Conservation (phyloP, 2,329 filamentous ascomycete species). For the Nemania serpens region DNA sequence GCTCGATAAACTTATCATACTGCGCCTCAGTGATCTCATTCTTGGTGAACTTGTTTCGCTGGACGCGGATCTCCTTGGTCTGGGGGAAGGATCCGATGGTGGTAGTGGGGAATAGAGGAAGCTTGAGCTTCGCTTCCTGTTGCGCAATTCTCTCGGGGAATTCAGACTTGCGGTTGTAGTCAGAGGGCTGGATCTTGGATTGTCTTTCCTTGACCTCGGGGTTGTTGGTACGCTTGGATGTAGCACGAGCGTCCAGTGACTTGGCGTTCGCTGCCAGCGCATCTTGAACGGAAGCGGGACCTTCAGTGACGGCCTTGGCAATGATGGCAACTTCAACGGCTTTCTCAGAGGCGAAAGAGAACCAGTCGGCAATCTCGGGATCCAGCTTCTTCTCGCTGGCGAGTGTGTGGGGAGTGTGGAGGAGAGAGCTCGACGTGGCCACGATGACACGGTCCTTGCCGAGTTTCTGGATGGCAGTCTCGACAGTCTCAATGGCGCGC, state of each 20-base stretch:
- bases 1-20: conserved; percentile 99
- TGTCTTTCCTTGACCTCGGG: conserved; percentile 96
- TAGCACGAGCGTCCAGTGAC: conserved; percentile 87
- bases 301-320: conserved; percentile 95
- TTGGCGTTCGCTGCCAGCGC: conserved; percentile 97
- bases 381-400: conserved; percentile 99
- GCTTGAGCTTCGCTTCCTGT: conserved; percentile 90
- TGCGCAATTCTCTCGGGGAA: conserved; percentile 84
- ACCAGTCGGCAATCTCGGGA: conserved; percentile 93
- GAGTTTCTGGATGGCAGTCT: conserved; percentile 89
- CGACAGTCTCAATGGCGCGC: conserved; percentile 86
- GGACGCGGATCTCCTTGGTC: conserved; percentile 96
- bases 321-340: conserved; percentile 86
- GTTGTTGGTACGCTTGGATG: conserved; percentile 95
- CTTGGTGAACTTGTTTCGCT: conserved; percentile 99
- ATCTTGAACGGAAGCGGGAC: conserved; percentile 81
- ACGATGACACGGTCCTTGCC: conserved; percentile 98
- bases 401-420: conserved; percentile 98
- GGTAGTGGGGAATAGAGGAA: conserved; percentile 97
- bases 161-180: conserved; percentile 91
- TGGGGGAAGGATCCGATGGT: conserved; percentile 99
- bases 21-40: conserved; percentile 88
- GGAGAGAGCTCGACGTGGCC: conserved; percentile 94
- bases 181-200: conserved; percentile 77
- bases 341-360: conserved; percentile 98